These are phyloP conservation scores for Phlebopus sp. DNA, from an alignment of 1,284 basidiomycete genomes.

Conservation along the genomic window DNA sequence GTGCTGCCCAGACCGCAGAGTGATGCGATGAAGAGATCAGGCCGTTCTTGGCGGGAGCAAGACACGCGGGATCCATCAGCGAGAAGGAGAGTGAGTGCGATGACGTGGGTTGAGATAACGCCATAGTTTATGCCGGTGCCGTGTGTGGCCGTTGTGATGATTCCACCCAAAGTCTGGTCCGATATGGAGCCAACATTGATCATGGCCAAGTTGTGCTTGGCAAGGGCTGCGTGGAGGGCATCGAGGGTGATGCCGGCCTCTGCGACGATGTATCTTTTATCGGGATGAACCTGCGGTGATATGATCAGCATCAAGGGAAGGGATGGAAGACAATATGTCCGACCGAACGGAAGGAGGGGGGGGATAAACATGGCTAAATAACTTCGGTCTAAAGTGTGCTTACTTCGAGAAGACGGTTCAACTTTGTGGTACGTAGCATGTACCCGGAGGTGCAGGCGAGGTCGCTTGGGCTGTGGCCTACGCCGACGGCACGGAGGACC, in stretches of 20 bases:
- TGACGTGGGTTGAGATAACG: conserved; percentile 82
- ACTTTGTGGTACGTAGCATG: conserved; percentile 74
- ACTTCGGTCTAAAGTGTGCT: conserved; percentile 33
- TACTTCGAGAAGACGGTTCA: conserved; percentile 74
- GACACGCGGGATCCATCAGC: conserved; percentile 67
- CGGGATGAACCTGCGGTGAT: conserved; percentile 61
- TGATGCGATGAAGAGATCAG: conserved; percentile 88
- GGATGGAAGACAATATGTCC: conserved; percentile 14
- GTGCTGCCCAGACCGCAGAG: conserved; percentile 93
- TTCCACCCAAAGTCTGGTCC: conserved; percentile 93
- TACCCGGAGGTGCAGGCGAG: conserved; percentile 84
- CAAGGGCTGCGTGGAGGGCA: conserved; percentile 67
- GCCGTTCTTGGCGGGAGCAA: conserved; percentile 63
- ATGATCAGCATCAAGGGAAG: conserved; percentile 9
- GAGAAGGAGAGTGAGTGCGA: conserved; percentile 71
- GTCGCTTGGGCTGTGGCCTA: conserved; percentile 93
- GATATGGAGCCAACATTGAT: conserved; percentile 95
- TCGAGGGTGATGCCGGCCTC: conserved; percentile 81
- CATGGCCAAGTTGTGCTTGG: conserved; percentile 76
- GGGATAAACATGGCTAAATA: conserved; percentile 25
- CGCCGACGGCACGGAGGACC: conserved; percentile 80
- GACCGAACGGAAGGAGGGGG: conserved; percentile 1
- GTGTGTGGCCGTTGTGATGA: conserved; percentile 94
- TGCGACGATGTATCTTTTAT: conserved; percentile 67
- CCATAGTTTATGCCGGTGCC: conserved; percentile 83